Percentiles rank a stretch among this genome's conserved stretches.
Evolutionary conservation across 176 grass and related monocot genomes (phyloP).

Genomic region (Carex cristatella): DNA sequence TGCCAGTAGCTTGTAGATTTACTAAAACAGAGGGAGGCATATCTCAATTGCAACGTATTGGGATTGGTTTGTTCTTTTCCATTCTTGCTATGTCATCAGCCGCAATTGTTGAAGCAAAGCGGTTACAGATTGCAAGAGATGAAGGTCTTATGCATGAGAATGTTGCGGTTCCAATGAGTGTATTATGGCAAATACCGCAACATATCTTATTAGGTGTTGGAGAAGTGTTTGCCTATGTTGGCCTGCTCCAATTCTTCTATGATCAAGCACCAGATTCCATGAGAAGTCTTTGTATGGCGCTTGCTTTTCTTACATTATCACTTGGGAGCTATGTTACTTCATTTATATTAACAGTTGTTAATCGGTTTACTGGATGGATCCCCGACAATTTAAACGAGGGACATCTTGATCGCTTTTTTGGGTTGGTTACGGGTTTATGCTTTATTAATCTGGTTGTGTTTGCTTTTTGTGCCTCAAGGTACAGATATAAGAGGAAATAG

Average conservation of each 20-base stretch:
- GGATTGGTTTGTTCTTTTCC: slow-evolving; percentile 65
- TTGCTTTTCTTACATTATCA: slow-evolving; percentile 60
- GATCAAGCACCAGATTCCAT: slow-evolving; percentile 76
- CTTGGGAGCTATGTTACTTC: slow-evolving; percentile 76
- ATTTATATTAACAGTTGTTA: slow-evolving; percentile 58
- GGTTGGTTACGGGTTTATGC: slow-evolving; percentile 62
- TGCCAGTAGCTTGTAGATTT: slow-evolving; percentile 56
- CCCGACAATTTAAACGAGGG: slow-evolving; percentile 89
- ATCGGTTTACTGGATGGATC: slow-evolving; percentile 66
- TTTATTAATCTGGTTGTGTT: slow-evolving; percentile 59
- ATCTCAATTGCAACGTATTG: slow-evolving; percentile 65
- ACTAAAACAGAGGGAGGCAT: slow-evolving; percentile 79
- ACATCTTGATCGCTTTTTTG: slow-evolving; percentile 79
- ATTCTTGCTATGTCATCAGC: slow-evolving; percentile 43
- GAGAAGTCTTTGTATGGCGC: slow-evolving; percentile 66
- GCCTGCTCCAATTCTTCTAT: slow-evolving; percentile 74
- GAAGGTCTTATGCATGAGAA: slow-evolving; percentile 46
- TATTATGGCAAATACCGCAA: slow-evolving; percentile 82
- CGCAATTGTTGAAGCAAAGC: slow-evolving; percentile 64
- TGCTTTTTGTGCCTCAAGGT: slow-evolving; percentile 34
- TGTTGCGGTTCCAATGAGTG: slow-evolving; percentile 57
- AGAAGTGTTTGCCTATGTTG: slow-evolving; percentile 65
- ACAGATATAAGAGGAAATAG: not conserved
- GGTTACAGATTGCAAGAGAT: slow-evolving; percentile 51
- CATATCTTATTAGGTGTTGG: slow-evolving; percentile 64